Percentiles rank a stretch among this genome's conserved stretches.
phyloP scores from a whole-genome alignment of 805 yeast species.

The Scheffersomyces spartinae region DNA sequence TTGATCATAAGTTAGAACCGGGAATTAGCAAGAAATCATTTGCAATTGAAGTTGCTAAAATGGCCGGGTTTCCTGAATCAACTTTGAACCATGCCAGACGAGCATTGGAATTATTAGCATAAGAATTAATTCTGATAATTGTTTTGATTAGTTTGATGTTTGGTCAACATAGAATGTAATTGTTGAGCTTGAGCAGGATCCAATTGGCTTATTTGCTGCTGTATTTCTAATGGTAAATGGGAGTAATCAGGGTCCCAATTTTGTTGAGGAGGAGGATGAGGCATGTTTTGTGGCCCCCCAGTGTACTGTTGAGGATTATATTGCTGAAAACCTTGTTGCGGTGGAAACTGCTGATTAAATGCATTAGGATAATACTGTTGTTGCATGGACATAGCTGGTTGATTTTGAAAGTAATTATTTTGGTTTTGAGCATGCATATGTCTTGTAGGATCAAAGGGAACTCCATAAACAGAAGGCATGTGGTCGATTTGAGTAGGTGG shows the following conservation, averaged over 20 bases:
- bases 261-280: not conserved
- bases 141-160: not conserved
- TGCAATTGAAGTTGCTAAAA: constrained; percentile 63
- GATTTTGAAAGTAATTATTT: constrained; percentile 3
- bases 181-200: constrained; percentile 7
- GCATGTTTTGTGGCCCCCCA: constrained; percentile 1
- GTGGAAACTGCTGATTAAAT: constrained; percentile 1
- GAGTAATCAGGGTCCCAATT: not conserved
- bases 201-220: not conserved
- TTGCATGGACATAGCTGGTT: constrained; percentile 3
- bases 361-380: constrained; percentile 2
- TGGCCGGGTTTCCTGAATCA: constrained; percentile 64
- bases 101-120: constrained; percentile 9
- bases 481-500: constrained; percentile 3
- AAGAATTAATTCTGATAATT: constrained; percentile 1
- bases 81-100: constrained; percentile 44
- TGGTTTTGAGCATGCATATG: no score
- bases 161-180: constrained; percentile 8
- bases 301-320: constrained; percentile 6
- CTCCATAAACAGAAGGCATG: constrained; percentile 12
- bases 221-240: not conserved
- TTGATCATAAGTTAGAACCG: constrained; percentile 45
- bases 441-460: constrained; percentile 12
- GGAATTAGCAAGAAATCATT: constrained; percentile 71
- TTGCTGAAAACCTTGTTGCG: constrained; percentile 4